Evolutionary conservation across 768 basidiomycete genomes (phyloP), one percentile per base, ranked within the genome.

Genomic region (Leccinellum luteum): DNA sequence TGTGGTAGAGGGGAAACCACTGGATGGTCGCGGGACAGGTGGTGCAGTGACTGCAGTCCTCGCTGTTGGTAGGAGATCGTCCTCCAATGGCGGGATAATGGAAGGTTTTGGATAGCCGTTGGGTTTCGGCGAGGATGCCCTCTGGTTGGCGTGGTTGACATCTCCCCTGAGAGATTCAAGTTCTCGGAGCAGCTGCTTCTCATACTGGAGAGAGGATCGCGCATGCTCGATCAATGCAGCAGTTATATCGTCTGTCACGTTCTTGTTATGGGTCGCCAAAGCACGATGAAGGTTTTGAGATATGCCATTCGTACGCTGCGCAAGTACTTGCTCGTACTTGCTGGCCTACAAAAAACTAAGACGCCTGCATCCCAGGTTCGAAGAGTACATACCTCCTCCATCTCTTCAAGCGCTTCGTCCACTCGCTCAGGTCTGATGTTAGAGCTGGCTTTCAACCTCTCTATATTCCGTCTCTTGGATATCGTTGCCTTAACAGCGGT

Each of bases 211-310:
- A 27, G 88, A 87, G 17, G 94, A 89, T 23, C 95, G 87, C 17
- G 92, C 92, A 72, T 98, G 94, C 71, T 98, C 94, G 48, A 98
- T 85, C 53, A 98, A 76, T 0, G 94, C 90, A 21, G 90, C 81
- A 17, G 91, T 91, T 53, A 98, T 82, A 70, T 99, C 97, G 55
- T 95, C 91, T 54, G 96, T 90, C 28, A 94, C 90, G 61, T 89
- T 83, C 49, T 85, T 83, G 57, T 90, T 92, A 73, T 99, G 94
- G 1, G 84, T 84, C 35, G 87, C 83, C 28, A 99, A 81, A 2
- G 95, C 89, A 50, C 83, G 84, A 65, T 97, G 94, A 17, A 99
- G 79, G 64, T 98, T 95, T 64, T 92, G 86, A 1, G 96, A 98
- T 55, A 99, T 98, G 47, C 93, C 93, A 51, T 92, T 82, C 3